phyloP scores from a whole-genome alignment of 352 stramenopile genomes.

The Phytophthora ramorum region DNA sequence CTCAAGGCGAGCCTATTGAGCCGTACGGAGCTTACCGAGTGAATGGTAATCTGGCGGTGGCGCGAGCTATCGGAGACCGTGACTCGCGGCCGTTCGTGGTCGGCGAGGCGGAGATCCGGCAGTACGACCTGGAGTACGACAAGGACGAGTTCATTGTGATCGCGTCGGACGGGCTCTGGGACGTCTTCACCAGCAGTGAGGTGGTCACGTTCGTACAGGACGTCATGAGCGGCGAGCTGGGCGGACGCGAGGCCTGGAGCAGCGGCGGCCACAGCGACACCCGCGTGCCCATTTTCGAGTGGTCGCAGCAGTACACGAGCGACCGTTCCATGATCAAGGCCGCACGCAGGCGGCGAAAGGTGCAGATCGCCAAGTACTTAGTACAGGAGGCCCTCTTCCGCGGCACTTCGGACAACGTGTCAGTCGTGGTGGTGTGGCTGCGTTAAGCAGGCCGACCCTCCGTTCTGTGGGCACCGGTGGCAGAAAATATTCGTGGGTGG shows the following conservation, averaged over 20 bases:
- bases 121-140: slow-evolving; percentile 76
- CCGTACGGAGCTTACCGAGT: slow-evolving; percentile 92
- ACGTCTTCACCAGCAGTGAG: slow-evolving; percentile 93
- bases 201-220: slow-evolving; percentile 93
- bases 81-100: slow-evolving; percentile 88
- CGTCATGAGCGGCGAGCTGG: slow-evolving; percentile 85
- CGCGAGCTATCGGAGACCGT: slow-evolving; percentile 91
- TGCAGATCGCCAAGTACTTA: slow-evolving; percentile 93
- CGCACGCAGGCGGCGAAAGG: slow-evolving; percentile 84
- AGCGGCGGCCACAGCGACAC: slow-evolving; percentile 84
- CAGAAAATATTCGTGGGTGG: slow-evolving; percentile 26
- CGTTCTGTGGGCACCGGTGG: too few species aligned
- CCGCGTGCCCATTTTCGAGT: slow-evolving; percentile 89
- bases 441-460: slow-evolving; percentile 36
- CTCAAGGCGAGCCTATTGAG: slow-evolving; percentile 84
- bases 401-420: slow-evolving; percentile 93
- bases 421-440: slow-evolving; percentile 92
- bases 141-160: slow-evolving; percentile 94
- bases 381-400: slow-evolving; percentile 91
- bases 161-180: slow-evolving; percentile 94
- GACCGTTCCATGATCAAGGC: slow-evolving; percentile 92
- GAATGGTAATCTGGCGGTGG: slow-evolving; percentile 93
- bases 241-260: slow-evolving; percentile 81
- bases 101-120: slow-evolving; percentile 81
- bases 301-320: slow-evolving; percentile 91